A percentile compares a stretch with the other conserved stretches of the same genome.
phyloP scores from a whole-genome alignment of 2,329 filamentous ascomycete genomes.

The Hypomyces rosellus region DNA sequence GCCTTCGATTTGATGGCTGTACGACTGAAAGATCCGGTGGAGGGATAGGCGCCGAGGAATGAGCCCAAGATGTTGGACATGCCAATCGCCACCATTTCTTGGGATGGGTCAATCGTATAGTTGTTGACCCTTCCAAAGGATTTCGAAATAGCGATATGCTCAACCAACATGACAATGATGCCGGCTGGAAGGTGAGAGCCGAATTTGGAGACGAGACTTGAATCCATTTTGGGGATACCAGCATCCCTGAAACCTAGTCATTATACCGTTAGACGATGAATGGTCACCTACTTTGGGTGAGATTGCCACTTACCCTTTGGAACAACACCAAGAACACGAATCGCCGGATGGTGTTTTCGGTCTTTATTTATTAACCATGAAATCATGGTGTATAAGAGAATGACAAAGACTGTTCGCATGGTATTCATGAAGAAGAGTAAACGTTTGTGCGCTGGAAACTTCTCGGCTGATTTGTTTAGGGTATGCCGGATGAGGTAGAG shows the following conservation, averaged over 20 bases:
- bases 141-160: constrained; percentile 96
- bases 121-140: constrained; percentile 95
- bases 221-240: constrained; percentile 62
- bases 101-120: constrained; percentile 90
- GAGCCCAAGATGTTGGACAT: constrained; percentile 84
- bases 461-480: constrained; percentile 62
- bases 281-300: not conserved
- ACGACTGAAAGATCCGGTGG: constrained; percentile 91
- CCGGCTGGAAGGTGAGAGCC: constrained; percentile 70
- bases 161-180: constrained; percentile 90
- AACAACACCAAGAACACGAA: constrained; percentile 69
- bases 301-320: constrained; percentile 51
- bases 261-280: constrained; percentile 1
- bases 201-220: constrained; percentile 61
- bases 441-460: constrained; percentile 63
- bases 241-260: constrained; percentile 68
- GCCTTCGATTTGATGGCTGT: constrained; percentile 98
- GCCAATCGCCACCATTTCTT: constrained; percentile 92
- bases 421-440: constrained; percentile 87
- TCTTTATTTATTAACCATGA: constrained; percentile 78
- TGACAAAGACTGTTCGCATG: constrained; percentile 83
- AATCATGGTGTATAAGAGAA: constrained; percentile 85
- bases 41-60: constrained; percentile 86
- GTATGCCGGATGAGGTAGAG: constrained; percentile 67
- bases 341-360: constrained; percentile 55